These are phyloP conservation scores for Xylariaceae sp. DNA, from an alignment of 2,329 filamentous ascomycete genomes.

Conservation along the genomic window DNA sequence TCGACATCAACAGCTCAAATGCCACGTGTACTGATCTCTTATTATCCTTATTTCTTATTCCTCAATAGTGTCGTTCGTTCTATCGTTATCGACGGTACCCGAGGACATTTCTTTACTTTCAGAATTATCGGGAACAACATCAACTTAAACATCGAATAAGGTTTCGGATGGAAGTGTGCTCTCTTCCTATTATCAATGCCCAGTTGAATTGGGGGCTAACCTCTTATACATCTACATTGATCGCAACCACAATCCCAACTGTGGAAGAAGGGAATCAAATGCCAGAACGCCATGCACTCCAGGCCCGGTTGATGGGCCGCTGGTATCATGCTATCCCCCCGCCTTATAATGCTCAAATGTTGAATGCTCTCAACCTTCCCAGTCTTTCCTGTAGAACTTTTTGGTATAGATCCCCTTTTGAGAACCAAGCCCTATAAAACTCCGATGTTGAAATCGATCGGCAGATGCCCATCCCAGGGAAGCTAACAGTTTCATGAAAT, in stretches of 20 bases:
- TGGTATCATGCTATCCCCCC: constrained; percentile 39
- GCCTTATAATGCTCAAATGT: constrained; percentile 39
- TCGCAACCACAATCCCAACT: constrained; percentile 28
- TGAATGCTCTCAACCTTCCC: constrained; percentile 40
- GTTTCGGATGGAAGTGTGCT: constrained; percentile 13
- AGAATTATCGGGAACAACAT: background rate
- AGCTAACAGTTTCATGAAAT: constrained; percentile 40
- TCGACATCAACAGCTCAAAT: too few relatives aligned
- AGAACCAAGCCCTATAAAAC: constrained; percentile 44
- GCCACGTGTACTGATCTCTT: too few relatives aligned
- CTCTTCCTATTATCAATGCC: constrained; percentile 26
- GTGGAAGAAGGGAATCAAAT: constrained; percentile 33
- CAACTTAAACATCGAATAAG: too few relatives aligned
- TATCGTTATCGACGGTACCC: too few relatives aligned
- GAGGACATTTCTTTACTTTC: constrained; percentile 1
- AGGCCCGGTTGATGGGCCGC: constrained; percentile 41
- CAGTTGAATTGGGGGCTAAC: constrained; percentile 37
- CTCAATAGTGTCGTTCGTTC: background rate
- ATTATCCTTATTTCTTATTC: background rate
- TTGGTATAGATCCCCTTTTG: constrained; percentile 37
- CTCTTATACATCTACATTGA: constrained; percentile 35
- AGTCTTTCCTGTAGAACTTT: constrained; percentile 38
- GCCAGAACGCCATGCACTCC: constrained; percentile 38
- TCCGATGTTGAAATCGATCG: constrained; percentile 64
- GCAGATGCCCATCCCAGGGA: constrained; percentile 35